Evolutionary conservation across 352 stramenopile genomes (phyloP).

Genomic region (Phytophthora colocasiae): DNA sequence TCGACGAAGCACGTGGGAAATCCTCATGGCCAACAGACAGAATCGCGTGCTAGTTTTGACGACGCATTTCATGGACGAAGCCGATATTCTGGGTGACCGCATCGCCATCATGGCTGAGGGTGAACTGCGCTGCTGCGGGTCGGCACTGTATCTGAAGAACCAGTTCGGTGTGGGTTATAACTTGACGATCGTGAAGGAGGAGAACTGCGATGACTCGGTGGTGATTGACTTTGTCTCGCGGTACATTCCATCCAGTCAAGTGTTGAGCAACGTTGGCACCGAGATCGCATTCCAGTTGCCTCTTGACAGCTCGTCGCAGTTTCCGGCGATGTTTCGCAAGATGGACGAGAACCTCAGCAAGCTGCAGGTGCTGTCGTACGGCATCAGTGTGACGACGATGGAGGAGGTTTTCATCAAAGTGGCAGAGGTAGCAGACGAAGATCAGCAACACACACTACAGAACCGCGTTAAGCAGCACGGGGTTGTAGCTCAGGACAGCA

Average conservation of each 20-base stretch:
- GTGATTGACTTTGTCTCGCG: constrained; percentile 44
- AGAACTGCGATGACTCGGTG: constrained; percentile 38
- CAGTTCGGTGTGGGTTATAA: constrained; percentile 71
- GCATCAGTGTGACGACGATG: constrained; percentile 85
- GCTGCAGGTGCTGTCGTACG: constrained; percentile 53
- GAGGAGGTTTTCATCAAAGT: constrained; percentile 87
- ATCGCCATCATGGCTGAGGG: constrained; percentile 87
- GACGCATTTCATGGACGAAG: constrained; percentile 97
- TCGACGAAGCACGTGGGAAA: constrained; percentile 92
- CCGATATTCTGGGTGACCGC: constrained; percentile 84
- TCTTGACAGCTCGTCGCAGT: constrained; percentile 46
- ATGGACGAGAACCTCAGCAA: constrained; percentile 48
- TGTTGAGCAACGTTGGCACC: constrained; percentile 63
- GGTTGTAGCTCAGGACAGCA: constrained; percentile 21
- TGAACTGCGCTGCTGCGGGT: constrained; percentile 54
- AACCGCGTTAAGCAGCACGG: constrained; percentile 37
- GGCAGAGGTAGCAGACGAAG: constrained; percentile 51
- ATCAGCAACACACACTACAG: constrained; percentile 54
- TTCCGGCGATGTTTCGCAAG: constrained; percentile 58
- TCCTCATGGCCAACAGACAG: constrained; percentile 58
- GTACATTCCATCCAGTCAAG: constrained; percentile 41
- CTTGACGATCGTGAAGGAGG: constrained; percentile 65
- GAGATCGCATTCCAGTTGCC: constrained; percentile 73
- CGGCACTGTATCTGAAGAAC: constrained; percentile 80
- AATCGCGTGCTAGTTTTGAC: constrained; percentile 86